These are phyloP conservation scores for Zygnema cylindricum DNA, from an alignment of 139 green algal species.

Conservation along the genomic window DNA sequence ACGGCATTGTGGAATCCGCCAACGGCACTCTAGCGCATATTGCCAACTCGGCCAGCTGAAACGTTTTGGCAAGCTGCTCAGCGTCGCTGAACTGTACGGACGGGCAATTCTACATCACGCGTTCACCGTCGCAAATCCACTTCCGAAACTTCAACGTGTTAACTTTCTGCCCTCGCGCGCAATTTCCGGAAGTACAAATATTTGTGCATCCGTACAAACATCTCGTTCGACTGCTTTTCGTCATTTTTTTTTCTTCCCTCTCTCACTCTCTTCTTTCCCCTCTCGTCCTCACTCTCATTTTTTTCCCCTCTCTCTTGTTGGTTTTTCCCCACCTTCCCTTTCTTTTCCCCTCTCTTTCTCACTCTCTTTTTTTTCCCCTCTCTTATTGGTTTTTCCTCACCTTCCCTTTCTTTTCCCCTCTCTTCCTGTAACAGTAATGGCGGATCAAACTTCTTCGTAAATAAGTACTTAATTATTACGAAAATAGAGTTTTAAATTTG, in stretches of 20 bases:
- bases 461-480: no score
- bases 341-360: slow-evolving; percentile 14
- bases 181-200: no score
- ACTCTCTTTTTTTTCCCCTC: not conserved
- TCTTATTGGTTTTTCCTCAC: not conserved
- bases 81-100: no score
- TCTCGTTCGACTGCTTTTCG: not conserved
- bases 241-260: not conserved
- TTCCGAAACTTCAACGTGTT: no score
- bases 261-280: not conserved
- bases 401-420: not conserved
- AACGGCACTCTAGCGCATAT: no score
- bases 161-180: no score
- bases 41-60: no score
- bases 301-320: not conserved
- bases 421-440: not conserved
- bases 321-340: not conserved
- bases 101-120: no score
- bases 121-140: no score
- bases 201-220: no score
- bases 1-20: no score
- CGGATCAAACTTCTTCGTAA: not conserved
- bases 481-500: not conserved
- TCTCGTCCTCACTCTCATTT: not conserved
- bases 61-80: no score